phyloP scores from a whole-genome alignment of 179 eudicot species.

The Amaranthus tricolor region DNA sequence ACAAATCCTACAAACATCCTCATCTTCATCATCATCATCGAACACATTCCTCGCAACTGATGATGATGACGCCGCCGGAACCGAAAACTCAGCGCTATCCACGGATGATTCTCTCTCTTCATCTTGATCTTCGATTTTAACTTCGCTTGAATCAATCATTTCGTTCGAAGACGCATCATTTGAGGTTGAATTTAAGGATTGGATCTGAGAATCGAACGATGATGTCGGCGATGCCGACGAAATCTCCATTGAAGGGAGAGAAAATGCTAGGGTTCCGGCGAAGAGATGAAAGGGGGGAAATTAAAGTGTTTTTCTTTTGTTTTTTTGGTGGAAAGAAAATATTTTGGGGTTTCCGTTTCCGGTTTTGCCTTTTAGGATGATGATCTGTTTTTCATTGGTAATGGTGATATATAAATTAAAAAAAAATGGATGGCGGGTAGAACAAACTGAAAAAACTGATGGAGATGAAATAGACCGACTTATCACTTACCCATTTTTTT shows the following conservation, averaged over 20 bases:
- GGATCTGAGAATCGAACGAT: conserved; percentile 16
- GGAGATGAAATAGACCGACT: conserved; percentile 12
- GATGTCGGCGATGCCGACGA: conserved; percentile 40
- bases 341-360: neutral
- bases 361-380: conserved; percentile 11
- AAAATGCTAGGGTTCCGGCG: conserved; percentile 31
- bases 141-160: conserved; percentile 13
- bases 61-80: neutral
- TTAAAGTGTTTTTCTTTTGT: neutral
- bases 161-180: conserved; percentile 22
- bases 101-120: neutral
- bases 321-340: conserved; percentile 16
- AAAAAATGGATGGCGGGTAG: neutral
- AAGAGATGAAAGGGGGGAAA: neutral
- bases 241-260: conserved; percentile 42
- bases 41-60: conserved; percentile 1
- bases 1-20: conserved; percentile 94
- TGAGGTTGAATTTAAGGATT: neutral
- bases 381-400: neutral
- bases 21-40: conserved; percentile 65
- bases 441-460: neutral
- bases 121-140: conserved; percentile 26
- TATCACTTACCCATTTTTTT: neutral
- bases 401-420: neutral
- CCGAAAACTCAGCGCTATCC: neutral